phyloP scores from a whole-genome alignment of 176 grass and related monocot genomes.

The Chloris gayana region DNA sequence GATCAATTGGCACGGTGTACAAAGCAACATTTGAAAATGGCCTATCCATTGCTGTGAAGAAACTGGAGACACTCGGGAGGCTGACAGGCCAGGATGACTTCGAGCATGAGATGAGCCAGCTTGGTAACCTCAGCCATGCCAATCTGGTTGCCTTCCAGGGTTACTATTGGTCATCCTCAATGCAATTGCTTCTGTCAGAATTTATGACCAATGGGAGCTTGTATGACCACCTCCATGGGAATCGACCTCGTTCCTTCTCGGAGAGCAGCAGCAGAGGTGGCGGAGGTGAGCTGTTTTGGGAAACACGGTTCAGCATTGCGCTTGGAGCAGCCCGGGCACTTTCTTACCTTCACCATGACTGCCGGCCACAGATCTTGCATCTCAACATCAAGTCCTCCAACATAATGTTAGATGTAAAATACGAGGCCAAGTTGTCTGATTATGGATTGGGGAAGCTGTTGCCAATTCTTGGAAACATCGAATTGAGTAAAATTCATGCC shows the following conservation, averaged over 20 bases:
- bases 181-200: conserved; percentile 86
- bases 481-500: conserved; percentile 76
- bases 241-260: conserved; percentile 29
- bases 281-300: conserved; percentile 68
- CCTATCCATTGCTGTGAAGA: conserved; percentile 89
- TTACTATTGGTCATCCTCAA: conserved; percentile 95
- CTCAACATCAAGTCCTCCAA: conserved; percentile 98
- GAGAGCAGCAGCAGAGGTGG: conserved; percentile 53
- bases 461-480: conserved; percentile 78
- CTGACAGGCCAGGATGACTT: conserved; percentile 85
- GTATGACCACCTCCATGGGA: conserved; percentile 81
- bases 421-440: conserved; percentile 88
- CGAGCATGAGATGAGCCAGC: conserved; percentile 90
- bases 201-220: conserved; percentile 73
- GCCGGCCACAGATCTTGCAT: conserved; percentile 85
- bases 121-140: conserved; percentile 63
- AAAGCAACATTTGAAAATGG: conserved; percentile 88
- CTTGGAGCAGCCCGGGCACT: conserved; percentile 73
- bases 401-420: conserved; percentile 79
- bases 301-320: conserved; percentile 75
- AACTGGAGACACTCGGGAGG: conserved; percentile 82
- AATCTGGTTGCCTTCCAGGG: conserved; percentile 89
- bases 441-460: conserved; percentile 90
- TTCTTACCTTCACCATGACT: conserved; percentile 96
- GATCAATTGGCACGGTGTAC: conserved; percentile 89